Conservation (phyloP, 441 rosid genomes). For the Brassica hybrid region DNA sequence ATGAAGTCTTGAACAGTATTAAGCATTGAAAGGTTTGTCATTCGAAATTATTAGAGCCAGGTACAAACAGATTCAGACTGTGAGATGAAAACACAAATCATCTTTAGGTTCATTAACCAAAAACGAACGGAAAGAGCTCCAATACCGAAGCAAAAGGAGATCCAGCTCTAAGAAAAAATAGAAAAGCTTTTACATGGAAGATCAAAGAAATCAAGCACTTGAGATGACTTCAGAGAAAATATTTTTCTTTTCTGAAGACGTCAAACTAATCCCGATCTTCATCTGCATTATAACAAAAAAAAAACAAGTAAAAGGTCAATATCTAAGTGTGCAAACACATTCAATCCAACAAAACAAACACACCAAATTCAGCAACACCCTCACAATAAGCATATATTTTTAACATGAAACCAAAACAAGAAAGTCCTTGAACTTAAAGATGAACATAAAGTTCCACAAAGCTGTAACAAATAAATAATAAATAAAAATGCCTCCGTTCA, state of each 20-base stretch:
- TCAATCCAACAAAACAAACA: not conserved
- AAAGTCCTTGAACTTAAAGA: not conserved
- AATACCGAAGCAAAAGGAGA: conserved; percentile 36
- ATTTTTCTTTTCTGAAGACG: conserved; percentile 4
- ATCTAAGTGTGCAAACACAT: not conserved
- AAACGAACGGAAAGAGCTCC: conserved; percentile 16
- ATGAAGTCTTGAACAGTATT: not conserved
- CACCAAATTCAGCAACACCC: conserved; percentile 1
- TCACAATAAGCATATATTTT: not conserved
- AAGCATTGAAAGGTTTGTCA: conserved; percentile 23
- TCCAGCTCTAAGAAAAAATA: conserved; percentile 9
- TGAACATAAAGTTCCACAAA: not conserved
- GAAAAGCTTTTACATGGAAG: conserved; percentile 28
- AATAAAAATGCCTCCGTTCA: not conserved
- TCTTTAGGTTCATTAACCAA: not conserved
- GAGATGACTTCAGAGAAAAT: conserved; percentile 15
- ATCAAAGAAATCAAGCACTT: conserved; percentile 33
- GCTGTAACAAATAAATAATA: not conserved
- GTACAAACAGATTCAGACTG: conserved; percentile 36
- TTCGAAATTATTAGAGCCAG: conserved; percentile 37
- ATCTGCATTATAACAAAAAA: conserved; percentile 30
- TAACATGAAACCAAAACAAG: conserved; percentile 3
- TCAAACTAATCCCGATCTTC: conserved; percentile 43
- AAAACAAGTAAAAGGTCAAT: not conserved
- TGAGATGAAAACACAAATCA: not conserved